Percentiles rank a stretch among this genome's conserved stretches.
Conservation (phyloP, 441 rosid genomes). For the Macaranga tanarius region DNA sequence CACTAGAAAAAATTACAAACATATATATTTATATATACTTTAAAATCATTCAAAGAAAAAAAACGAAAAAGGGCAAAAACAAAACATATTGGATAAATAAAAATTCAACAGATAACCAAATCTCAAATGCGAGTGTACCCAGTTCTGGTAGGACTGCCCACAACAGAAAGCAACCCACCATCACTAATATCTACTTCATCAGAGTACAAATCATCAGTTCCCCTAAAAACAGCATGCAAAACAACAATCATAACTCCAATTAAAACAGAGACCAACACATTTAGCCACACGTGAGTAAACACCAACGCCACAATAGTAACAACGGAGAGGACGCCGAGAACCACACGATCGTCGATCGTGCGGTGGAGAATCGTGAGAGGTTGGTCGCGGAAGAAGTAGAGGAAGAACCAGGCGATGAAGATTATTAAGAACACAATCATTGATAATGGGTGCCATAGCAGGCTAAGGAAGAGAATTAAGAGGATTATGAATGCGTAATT, state of each 20-base stretch:
- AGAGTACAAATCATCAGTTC: constrained; percentile 48
- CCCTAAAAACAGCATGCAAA: constrained; percentile 52
- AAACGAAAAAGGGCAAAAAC: not conserved
- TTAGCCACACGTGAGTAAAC: constrained; percentile 57
- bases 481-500: constrained; percentile 55
- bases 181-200: constrained; percentile 41
- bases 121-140: constrained; percentile 41
- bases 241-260: constrained; percentile 38
- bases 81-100: not conserved
- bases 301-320: constrained; percentile 51
- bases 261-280: constrained; percentile 55
- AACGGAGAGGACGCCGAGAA: constrained; percentile 39
- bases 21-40: constrained; percentile 4
- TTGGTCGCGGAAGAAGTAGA: constrained; percentile 59
- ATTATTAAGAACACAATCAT: constrained; percentile 54
- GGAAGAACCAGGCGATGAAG: constrained; percentile 59
- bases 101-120: not conserved
- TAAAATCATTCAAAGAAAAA: not conserved
- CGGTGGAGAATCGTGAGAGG: constrained; percentile 41
- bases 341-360: constrained; percentile 54
- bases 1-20: constrained; percentile 14
- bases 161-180: constrained; percentile 51
- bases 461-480: constrained; percentile 54
- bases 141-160: constrained; percentile 42
- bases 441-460: constrained; percentile 67